Evolutionary conservation across 1,284 basidiomycete species (phyloP).

Genomic region (Tilletia horrida): DNA sequence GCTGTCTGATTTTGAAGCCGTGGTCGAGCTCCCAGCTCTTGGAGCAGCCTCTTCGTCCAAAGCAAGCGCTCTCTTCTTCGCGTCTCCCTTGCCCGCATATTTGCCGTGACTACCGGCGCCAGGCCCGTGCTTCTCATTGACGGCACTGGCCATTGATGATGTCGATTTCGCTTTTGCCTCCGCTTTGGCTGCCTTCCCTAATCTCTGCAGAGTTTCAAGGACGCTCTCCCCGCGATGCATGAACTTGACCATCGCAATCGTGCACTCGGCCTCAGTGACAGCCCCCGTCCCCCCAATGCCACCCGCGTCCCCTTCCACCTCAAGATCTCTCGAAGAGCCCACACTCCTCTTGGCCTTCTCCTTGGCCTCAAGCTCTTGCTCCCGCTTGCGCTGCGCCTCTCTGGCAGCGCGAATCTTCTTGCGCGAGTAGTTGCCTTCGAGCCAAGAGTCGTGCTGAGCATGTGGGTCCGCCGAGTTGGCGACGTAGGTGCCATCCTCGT

Average conservation of each 20-base stretch:
- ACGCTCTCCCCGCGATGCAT: constrained; percentile 87
- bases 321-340: not conserved
- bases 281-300: constrained; percentile 57
- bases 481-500: constrained; percentile 82
- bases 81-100: constrained; percentile 16
- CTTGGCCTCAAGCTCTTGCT: constrained; percentile 56
- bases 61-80: not conserved
- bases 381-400: constrained; percentile 61
- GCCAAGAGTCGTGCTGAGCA: constrained; percentile 90
- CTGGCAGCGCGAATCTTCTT: constrained; percentile 79
- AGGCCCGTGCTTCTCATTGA: not conserved
- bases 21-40: not conserved
- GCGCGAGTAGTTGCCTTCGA: constrained; percentile 77
- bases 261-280: constrained; percentile 74
- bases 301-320: constrained; percentile 50
- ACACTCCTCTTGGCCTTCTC: constrained; percentile 41
- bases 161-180: constrained; percentile 58
- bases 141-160: constrained; percentile 67
- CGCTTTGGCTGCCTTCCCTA: constrained; percentile 63
- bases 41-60: not conserved
- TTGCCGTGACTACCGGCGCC: not conserved
- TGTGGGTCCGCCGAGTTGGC: constrained; percentile 78
- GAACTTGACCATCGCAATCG: constrained; percentile 60
- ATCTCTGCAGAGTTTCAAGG: constrained; percentile 78
- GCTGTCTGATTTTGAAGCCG: not conserved